These are phyloP conservation scores for Penicillium odoratum DNA, from an alignment of 495 filamentous ascomycete species.

Conservation along the genomic window DNA sequence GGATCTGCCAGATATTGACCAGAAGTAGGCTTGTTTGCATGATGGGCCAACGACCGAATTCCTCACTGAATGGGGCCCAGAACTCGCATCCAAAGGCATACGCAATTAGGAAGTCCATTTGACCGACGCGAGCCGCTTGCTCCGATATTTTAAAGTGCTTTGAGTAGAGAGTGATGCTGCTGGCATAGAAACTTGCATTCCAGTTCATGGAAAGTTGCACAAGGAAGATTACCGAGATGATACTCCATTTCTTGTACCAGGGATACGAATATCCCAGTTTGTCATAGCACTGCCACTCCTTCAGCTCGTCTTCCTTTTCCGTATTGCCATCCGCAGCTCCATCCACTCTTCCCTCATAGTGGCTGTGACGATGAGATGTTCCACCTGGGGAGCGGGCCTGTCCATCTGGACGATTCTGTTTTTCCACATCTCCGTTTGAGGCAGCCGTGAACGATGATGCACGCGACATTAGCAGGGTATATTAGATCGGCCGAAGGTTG, in stretches of 20 bases:
- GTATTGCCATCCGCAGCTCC: conserved; percentile 33
- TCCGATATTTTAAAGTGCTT: conserved; percentile 62
- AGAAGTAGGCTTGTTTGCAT: conserved; percentile 68
- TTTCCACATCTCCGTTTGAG: conserved; percentile 24
- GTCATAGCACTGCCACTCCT: conserved; percentile 60
- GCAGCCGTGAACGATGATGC: conserved; percentile 1
- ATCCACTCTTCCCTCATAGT: conserved; percentile 9
- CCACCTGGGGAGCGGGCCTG: conserved; percentile 16
- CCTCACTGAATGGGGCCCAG: conserved; percentile 83
- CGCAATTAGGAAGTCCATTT: conserved; percentile 68
- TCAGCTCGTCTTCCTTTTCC: conserved; percentile 52
- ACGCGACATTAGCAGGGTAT: conserved; percentile 15
- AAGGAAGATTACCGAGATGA: conserved; percentile 70
- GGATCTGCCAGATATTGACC: conserved; percentile 76
- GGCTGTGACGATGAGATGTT: conserved; percentile 6
- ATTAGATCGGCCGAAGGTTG: background rate
- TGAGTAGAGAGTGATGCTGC: conserved; percentile 61
- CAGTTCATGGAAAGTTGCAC: conserved; percentile 86
- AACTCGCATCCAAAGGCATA: conserved; percentile 83
- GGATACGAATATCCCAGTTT: conserved; percentile 66
- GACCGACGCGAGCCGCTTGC: conserved; percentile 65
- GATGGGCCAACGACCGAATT: conserved; percentile 71
- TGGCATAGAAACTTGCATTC: conserved; percentile 74
- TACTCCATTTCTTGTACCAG: conserved; percentile 71
- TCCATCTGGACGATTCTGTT: conserved; percentile 21